Conservation (phyloP, 441 rosid species). For the Erodium chrysanthum region DNA sequence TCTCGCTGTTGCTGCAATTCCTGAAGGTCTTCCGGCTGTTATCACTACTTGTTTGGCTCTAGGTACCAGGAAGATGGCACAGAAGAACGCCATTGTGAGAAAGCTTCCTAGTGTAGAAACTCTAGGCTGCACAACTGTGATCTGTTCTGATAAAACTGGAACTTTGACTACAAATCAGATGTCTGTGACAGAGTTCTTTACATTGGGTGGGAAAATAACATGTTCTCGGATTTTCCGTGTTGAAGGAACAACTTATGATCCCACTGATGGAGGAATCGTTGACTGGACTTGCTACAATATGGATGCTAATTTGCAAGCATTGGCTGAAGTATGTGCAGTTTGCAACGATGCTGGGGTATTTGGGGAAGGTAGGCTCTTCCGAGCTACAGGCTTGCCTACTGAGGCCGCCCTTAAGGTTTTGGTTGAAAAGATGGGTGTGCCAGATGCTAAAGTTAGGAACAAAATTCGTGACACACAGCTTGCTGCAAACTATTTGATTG, state of each 20-base stretch:
- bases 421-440: slow-evolving; percentile 88
- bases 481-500: slow-evolving; percentile 47
- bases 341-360: slow-evolving; percentile 36
- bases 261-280: slow-evolving; percentile 33
- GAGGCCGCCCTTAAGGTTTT: slow-evolving; percentile 60
- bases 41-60: slow-evolving; percentile 42
- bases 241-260: slow-evolving; percentile 39
- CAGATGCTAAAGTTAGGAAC: slow-evolving; percentile 31
- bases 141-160: slow-evolving; percentile 44
- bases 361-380: slow-evolving; percentile 27
- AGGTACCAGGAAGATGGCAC: slow-evolving; percentile 30
- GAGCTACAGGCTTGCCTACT: slow-evolving; percentile 43
- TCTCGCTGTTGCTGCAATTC: slow-evolving; percentile 43
- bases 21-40: slow-evolving; percentile 40
- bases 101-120: slow-evolving; percentile 45
- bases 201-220: slow-evolving; percentile 22
- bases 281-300: slow-evolving; percentile 28
- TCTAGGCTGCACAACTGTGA: slow-evolving; percentile 41
- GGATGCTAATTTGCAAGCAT: slow-evolving; percentile 39
- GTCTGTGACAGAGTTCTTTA: slow-evolving; percentile 34
- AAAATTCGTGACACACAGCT: slow-evolving; percentile 34
- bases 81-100: slow-evolving; percentile 29
- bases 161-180: slow-evolving; percentile 45
- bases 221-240: slow-evolving; percentile 28
- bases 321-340: slow-evolving; percentile 34